phyloP scores from a whole-genome alignment of 1,139 yeast species.

The Candida tropicalis region DNA sequence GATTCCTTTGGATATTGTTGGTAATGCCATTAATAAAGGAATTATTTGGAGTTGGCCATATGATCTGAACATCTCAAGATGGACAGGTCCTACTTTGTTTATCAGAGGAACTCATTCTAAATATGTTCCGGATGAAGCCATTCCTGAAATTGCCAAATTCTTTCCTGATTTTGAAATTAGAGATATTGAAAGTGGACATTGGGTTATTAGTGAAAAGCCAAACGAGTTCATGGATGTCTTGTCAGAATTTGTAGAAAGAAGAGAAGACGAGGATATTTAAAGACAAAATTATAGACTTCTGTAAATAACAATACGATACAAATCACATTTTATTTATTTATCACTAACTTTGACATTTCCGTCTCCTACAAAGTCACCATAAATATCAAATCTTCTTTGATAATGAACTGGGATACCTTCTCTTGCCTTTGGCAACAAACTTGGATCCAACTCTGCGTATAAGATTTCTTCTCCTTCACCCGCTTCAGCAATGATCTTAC shows the following conservation, averaged over 20 bases:
- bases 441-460: conserved; percentile 77
- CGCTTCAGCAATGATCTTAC: conserved; percentile 79
- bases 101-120: conserved; percentile 76
- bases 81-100: conserved; percentile 75
- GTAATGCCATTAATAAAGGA: conserved; percentile 62
- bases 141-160: conserved; percentile 72
- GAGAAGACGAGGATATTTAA: conserved; percentile 42
- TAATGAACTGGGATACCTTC: conserved; percentile 73
- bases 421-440: conserved; percentile 61
- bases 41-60: conserved; percentile 80
- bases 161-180: conserved; percentile 78
- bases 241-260: conserved; percentile 58
- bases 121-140: conserved; percentile 84
- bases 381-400: conserved; percentile 82
- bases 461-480: conserved; percentile 83
- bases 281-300: conserved; percentile 7
- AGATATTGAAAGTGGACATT: conserved; percentile 86
- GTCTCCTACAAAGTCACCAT: conserved; percentile 62
- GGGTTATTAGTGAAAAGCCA: conserved; percentile 86
- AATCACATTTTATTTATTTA: conserved; percentile 19
- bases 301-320: conserved; percentile 4
- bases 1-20: conserved; percentile 72
- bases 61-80: conserved; percentile 55
- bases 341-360: conserved; percentile 45
- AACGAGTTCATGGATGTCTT: conserved; percentile 62